These are phyloP conservation scores for Ceratobasidium sp. DNA, from an alignment of 1,284 basidiomycete species.

Conservation along the genomic window DNA sequence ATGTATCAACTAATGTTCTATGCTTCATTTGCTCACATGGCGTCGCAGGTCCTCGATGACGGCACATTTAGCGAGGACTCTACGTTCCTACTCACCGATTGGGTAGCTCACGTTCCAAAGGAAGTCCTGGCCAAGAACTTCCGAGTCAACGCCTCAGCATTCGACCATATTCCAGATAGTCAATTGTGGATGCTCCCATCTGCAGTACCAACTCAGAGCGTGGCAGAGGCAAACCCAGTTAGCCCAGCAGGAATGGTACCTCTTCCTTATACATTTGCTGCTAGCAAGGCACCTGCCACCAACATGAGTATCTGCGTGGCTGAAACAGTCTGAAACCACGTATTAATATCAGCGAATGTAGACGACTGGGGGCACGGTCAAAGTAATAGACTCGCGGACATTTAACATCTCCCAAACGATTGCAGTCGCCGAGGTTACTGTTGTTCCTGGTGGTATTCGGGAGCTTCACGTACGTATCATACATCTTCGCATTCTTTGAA, in stretches of 20 bases:
- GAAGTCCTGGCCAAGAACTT: slow-evolving; percentile 59
- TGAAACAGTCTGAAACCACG: background rate
- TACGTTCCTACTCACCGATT: slow-evolving; percentile 64
- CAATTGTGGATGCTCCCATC: slow-evolving; percentile 46
- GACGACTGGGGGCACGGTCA: slow-evolving; percentile 62
- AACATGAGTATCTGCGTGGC: slow-evolving; percentile 2
- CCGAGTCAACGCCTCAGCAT: slow-evolving; percentile 12
- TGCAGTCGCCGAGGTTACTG: slow-evolving; percentile 59
- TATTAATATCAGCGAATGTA: background rate
- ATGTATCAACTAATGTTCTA: slow-evolving; percentile 44
- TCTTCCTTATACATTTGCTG: slow-evolving; percentile 59
- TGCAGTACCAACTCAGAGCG: background rate
- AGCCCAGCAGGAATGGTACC: slow-evolving; percentile 61
- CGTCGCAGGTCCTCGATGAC: slow-evolving; percentile 63
- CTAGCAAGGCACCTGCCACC: slow-evolving; percentile 61
- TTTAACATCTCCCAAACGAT: slow-evolving; percentile 66
- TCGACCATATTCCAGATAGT: slow-evolving; percentile 49
- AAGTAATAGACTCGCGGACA: slow-evolving; percentile 66
- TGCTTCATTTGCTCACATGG: slow-evolving; percentile 17
- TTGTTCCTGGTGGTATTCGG: slow-evolving; percentile 42
- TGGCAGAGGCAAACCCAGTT: slow-evolving; percentile 47
- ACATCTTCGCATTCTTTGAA: slow-evolving; percentile 23
- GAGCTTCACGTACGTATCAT: slow-evolving; percentile 59
- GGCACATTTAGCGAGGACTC: slow-evolving; percentile 69
- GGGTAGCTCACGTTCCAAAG: slow-evolving; percentile 60